Conservation (phyloP, 2,329 filamentous ascomycete genomes). For the Beauveria bassiana region DNA sequence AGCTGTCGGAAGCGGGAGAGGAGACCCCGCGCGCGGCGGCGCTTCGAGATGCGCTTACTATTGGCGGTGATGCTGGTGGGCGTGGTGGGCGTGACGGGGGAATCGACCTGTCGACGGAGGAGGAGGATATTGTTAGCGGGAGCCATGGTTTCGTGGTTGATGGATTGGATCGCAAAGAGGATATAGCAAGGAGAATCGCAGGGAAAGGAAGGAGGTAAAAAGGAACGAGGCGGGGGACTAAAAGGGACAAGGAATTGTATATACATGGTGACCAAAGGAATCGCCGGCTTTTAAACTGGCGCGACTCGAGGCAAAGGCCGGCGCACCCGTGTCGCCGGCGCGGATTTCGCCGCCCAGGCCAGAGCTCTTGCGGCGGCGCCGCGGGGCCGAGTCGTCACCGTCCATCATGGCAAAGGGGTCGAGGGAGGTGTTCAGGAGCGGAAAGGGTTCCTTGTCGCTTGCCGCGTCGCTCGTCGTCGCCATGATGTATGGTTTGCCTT, state of each 20-base stretch:
- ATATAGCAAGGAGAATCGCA: not conserved
- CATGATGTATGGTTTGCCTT: not conserved
- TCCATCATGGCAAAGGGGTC: conserved; percentile 33
- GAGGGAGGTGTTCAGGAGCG: conserved; percentile 42
- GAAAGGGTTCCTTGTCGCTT: conserved; percentile 41
- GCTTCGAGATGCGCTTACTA: conserved; percentile 42
- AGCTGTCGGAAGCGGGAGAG: conserved; percentile 41
- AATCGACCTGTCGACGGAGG: conserved; percentile 13
- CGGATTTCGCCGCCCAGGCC: conserved; percentile 44
- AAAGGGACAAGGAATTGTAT: not conserved
- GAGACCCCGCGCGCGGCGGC: conserved; percentile 46
- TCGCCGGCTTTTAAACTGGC: conserved; percentile 32
- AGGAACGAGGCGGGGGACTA: not conserved
- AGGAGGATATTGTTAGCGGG: not conserved
- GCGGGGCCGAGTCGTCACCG: conserved; percentile 27
- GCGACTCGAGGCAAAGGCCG: conserved; percentile 45
- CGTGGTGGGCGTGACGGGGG: conserved; percentile 9
- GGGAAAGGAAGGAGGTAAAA: not conserved
- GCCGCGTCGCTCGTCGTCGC: conserved; percentile 1
- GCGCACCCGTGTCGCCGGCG: conserved; percentile 48
- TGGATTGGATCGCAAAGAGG: too few species aligned
- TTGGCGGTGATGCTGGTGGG: conserved; percentile 5
- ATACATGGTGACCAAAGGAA: conserved; percentile 1
- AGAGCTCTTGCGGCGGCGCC: conserved; percentile 49
- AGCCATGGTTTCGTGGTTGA: not conserved